A percentile compares a stretch with the other conserved stretches of the same genome.
Conservation (phyloP, 2,329 filamentous ascomycete genomes). For the Colletotrichum sp. region DNA sequence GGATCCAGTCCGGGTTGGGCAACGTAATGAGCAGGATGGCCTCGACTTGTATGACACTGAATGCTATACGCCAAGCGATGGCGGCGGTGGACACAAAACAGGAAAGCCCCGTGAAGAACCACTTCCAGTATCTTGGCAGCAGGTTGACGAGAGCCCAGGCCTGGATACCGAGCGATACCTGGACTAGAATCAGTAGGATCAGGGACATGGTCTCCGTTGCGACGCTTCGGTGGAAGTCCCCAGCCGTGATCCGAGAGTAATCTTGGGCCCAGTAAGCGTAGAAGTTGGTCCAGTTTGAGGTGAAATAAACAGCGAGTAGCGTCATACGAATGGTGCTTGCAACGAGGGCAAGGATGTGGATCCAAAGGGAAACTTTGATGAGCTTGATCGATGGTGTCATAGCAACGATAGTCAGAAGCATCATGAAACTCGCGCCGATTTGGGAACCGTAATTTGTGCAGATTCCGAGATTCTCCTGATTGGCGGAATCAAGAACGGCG, state of each 20-base stretch:
- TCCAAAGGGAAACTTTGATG: constrained; percentile 64
- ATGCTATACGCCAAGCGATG: constrained; percentile 35
- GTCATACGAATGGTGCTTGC: constrained; percentile 65
- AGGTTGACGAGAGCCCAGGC: constrained; percentile 57
- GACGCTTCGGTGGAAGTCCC: constrained; percentile 40
- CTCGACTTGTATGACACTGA: constrained; percentile 40
- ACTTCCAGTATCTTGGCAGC: constrained; percentile 45
- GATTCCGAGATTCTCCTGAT: constrained; percentile 36
- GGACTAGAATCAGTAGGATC: constrained; percentile 49
- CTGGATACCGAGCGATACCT: constrained; percentile 55
- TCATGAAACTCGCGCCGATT: constrained; percentile 69
- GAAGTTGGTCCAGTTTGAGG: constrained; percentile 63
- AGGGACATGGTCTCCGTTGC: constrained; percentile 46
- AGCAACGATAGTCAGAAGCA: constrained; percentile 69
- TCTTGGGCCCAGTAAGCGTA: constrained; percentile 66
- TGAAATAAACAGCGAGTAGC: constrained; percentile 64
- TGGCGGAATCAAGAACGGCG: constrained; percentile 34
- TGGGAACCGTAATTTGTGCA: constrained; percentile 73
- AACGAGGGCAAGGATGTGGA: constrained; percentile 67
- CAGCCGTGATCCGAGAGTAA: constrained; percentile 48
- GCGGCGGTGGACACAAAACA: constrained; percentile 31
- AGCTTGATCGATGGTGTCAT: constrained; percentile 73
- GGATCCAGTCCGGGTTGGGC: constrained; percentile 37
- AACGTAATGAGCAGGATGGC: constrained; percentile 29
- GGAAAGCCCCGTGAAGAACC: constrained; percentile 34